These are phyloP conservation scores for Aspergillus haitiensis DNA, from an alignment of 495 filamentous ascomycete genomes.

Conservation along the genomic window DNA sequence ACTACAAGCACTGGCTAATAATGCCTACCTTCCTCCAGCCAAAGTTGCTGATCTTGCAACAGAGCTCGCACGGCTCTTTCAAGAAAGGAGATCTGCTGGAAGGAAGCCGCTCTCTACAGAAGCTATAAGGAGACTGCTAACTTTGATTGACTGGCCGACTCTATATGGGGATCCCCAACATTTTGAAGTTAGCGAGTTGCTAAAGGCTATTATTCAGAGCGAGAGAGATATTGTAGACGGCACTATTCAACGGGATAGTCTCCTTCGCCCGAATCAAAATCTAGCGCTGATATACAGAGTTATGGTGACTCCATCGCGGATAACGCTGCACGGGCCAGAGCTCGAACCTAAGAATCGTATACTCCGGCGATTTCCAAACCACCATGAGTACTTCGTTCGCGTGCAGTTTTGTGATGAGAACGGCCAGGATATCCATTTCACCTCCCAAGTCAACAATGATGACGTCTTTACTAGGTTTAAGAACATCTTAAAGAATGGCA, in stretches of 20 bases:
- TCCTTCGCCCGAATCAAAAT: conserved; percentile 9
- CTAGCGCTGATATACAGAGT: conserved; percentile 53
- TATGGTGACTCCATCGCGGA: conserved; percentile 66
- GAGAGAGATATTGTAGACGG: conserved; percentile 18
- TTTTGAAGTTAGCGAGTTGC: conserved; percentile 13
- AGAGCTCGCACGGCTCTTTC: neutral
- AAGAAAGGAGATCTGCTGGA: conserved; percentile 4
- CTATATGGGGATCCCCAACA: conserved; percentile 19
- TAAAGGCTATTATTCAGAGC: conserved; percentile 11
- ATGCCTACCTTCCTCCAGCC: conserved; percentile 33
- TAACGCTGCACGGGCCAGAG: conserved; percentile 68
- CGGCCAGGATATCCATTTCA: conserved; percentile 60
- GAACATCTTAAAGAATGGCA: conserved; percentile 50
- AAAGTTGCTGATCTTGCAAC: conserved; percentile 24
- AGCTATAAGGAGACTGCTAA: conserved; percentile 22
- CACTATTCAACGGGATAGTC: conserved; percentile 1
- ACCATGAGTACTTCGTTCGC: conserved; percentile 66
- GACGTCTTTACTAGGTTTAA: conserved; percentile 58
- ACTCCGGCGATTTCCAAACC: conserved; percentile 64
- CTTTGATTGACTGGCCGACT: conserved; percentile 24
- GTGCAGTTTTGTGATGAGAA: conserved; percentile 75
- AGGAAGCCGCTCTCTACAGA: conserved; percentile 13
- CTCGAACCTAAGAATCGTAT: conserved; percentile 72
- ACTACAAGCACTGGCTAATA: conserved; percentile 38
- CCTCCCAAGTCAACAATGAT: conserved; percentile 52